Conservation (phyloP, 257 asterid genomes). For the Capsicum chinense region DNA sequence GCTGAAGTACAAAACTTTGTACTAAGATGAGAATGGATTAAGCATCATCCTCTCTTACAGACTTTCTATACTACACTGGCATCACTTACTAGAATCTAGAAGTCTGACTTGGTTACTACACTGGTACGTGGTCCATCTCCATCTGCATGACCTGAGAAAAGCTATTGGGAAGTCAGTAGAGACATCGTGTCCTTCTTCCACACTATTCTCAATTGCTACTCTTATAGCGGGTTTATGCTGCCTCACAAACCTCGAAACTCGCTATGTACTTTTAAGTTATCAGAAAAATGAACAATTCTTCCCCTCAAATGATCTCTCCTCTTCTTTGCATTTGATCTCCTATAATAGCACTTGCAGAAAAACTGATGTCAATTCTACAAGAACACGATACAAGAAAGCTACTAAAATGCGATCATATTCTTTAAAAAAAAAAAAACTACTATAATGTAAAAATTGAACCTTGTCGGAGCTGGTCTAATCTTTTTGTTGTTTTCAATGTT, state of each 20-base stretch:
- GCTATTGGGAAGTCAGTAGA: too few species aligned
- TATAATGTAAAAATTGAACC: not conserved
- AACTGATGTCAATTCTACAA: not conserved
- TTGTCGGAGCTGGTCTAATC: not conserved
- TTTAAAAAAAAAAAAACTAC: not conserved
- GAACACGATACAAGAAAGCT: not conserved
- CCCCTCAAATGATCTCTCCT: not conserved
- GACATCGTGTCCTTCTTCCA: too few species aligned
- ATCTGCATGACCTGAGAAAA: too few species aligned
- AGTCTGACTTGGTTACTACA: too few species aligned
- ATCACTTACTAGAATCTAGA: too few species aligned
- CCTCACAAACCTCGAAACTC: not conserved
- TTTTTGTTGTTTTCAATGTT: not conserved
- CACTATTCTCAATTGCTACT: too few species aligned
- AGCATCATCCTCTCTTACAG: too few species aligned
- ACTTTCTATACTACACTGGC: too few species aligned
- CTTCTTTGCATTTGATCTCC: not conserved
- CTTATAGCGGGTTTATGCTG: too few species aligned
- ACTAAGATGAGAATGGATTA: too few species aligned
- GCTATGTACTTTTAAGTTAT: not conserved
- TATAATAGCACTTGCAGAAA: not conserved
- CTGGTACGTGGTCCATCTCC: too few species aligned
- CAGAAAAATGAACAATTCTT: not conserved
- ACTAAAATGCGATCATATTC: not conserved
- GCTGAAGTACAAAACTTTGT: too few species aligned